Base-by-base conservation (phyloP, 2,329 filamentous ascomycete genomes). In the Fusarium sp. region DNA sequence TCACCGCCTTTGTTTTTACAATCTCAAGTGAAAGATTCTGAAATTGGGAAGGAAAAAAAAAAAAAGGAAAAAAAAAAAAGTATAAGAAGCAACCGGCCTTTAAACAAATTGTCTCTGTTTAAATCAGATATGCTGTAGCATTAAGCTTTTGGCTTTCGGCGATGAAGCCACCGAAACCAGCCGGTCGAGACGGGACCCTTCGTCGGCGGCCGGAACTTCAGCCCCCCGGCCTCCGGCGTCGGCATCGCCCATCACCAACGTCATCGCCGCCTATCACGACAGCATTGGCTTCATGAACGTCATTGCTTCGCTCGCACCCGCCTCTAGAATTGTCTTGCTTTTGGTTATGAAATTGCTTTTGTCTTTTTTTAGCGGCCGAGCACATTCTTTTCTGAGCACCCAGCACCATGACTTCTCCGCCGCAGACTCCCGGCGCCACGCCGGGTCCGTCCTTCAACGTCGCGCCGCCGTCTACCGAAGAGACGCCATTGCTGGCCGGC, bases 401-500 rank as follows among this genome's bases (percentile, higher is more conserved):
- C 45, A 23, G 23, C 17, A 37, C 45, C 43, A 58, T 65, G 61
- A 38, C 38, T 49, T 51, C 61, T 43, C 42, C 45, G 14, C 17
- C 13, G 6, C 43, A 35, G 29, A 39, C 31, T 44, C 8, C 44
- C 45, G 25, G 36, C 21, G 15, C 49, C 49, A 43, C 37, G 8
- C 57, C 42, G 35, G 46, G 48, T 14, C 54, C 41, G 52, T 52
- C 54, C 41, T 46, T n/a, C 42, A 36, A 54, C 23, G 51, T 49
- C 17, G 23, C 37, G 32, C 13, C 39, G 17, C 19, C 13, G n/a
- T 37, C 31, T 21, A 61, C 58, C 11, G 68, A 70, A 42, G 51
- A 65, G 48, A 70, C 69, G 17, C 69, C 69, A 1, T 46, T 71
- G 15, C 48, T 71, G 25, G 37, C 44, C 32, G 15, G 38, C 15